Evolutionary conservation across 768 basidiomycete species (phyloP).

Genomic region (Kwoniella sp.): DNA sequence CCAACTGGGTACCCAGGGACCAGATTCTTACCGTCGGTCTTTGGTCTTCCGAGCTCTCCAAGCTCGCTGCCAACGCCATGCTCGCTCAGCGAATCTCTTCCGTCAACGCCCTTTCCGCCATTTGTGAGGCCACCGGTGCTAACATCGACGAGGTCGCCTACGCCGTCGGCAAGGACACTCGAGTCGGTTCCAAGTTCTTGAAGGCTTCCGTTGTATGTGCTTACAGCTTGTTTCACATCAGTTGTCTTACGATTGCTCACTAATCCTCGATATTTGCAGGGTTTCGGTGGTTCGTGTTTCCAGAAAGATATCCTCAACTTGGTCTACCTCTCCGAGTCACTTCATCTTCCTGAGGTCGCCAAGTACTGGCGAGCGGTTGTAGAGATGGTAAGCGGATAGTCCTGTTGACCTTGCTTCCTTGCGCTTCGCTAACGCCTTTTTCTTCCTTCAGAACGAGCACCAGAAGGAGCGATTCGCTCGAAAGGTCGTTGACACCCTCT

Average conservation of each 20-base stretch:
- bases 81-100: conserved; percentile 98
- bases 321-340: conserved; percentile 91
- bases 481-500: conserved; percentile 92
- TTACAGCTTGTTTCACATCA: not conserved
- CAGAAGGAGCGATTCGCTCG: conserved; percentile 96
- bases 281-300: conserved; percentile 98
- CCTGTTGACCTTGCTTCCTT: not conserved
- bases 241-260: not conserved
- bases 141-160: conserved; percentile 97
- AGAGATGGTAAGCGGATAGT: conserved; percentile 63
- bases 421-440: not conserved
- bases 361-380: conserved; percentile 93
- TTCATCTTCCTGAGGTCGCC: conserved; percentile 94
- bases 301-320: conserved; percentile 99
- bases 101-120: conserved; percentile 95
- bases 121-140: conserved; percentile 97
- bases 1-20: conserved; percentile 88
- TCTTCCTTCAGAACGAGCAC: conserved; percentile 71
- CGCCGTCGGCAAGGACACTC: conserved; percentile 89
- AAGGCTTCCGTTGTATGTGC: conserved; percentile 60
- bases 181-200: conserved; percentile 93
- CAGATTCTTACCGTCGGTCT: conserved; percentile 90
- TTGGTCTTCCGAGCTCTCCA: conserved; percentile 98
- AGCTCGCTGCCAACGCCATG: conserved; percentile 99
- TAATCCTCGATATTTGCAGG: conserved; percentile 50